Conservation (phyloP, 768 basidiomycete genomes). For the Russula earlei region DNA sequence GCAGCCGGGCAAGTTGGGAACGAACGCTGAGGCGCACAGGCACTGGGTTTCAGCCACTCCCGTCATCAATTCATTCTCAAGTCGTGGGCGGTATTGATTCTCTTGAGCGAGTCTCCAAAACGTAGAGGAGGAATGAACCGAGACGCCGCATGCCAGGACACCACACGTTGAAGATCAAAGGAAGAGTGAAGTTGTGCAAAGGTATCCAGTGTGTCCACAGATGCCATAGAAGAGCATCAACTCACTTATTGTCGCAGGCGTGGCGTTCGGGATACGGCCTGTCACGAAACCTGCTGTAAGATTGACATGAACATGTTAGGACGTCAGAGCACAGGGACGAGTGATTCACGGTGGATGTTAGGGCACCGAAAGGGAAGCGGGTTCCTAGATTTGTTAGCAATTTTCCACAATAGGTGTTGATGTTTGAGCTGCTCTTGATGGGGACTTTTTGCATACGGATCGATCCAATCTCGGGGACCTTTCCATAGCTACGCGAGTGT, state of each 20-base stretch:
- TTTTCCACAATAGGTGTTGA: not conserved
- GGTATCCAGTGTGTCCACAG: not conserved
- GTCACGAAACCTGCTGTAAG: not conserved
- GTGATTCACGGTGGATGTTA: not conserved
- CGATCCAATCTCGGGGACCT: no score
- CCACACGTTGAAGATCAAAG: not conserved
- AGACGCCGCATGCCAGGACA: not conserved
- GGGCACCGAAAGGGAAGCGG: not conserved
- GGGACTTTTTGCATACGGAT: not conserved
- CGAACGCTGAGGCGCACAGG: not conserved
- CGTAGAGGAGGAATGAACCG: not conserved
- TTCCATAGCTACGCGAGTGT: no score
- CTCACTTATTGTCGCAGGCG: not conserved
- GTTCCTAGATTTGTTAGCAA: no score
- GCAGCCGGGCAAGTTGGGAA: not conserved
- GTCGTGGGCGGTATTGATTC: not conserved
- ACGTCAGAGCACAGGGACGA: not conserved
- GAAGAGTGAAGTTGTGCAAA: not conserved
- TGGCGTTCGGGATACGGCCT: not conserved
- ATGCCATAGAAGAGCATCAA: not conserved
- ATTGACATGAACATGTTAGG: slow-evolving; percentile 7
- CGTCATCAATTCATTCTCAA: not conserved
- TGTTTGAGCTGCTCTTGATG: not conserved
- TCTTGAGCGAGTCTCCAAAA: not conserved
- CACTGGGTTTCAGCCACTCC: slow-evolving; percentile 4